These are phyloP conservation scores for Neofusicoccum sp. DNA, from an alignment of 2,329 filamentous ascomycete genomes.

Conservation along the genomic window DNA sequence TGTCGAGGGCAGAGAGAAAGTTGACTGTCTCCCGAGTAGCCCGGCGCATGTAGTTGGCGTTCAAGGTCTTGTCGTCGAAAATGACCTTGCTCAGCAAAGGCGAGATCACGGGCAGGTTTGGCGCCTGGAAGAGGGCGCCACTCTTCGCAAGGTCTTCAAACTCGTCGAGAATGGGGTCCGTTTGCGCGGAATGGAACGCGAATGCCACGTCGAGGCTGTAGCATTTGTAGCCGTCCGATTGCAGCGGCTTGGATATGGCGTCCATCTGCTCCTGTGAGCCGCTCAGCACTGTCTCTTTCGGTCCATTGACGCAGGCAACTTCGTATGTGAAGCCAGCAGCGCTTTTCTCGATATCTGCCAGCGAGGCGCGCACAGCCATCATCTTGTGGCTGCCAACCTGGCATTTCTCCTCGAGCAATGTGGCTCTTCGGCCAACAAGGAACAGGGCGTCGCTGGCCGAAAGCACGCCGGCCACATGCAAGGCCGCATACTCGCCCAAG, in stretches of 20 bases:
- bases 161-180: constrained; percentile 45
- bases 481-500: constrained; percentile 42
- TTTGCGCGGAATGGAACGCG: constrained; percentile 28
- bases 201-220: constrained; percentile 23
- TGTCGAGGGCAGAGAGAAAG: constrained; percentile 44
- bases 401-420: constrained; percentile 29
- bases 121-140: constrained; percentile 24
- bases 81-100: constrained; percentile 46
- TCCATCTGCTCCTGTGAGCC: constrained; percentile 24
- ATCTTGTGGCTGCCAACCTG: constrained; percentile 27
- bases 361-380: constrained; percentile 20
- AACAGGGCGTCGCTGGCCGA: constrained; percentile 33
- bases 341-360: background rate
- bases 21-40: constrained; percentile 32
- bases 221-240: constrained; percentile 17
- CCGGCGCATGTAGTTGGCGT: constrained; percentile 40
- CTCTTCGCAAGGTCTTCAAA: constrained; percentile 37
- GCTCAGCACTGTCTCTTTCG: constrained; percentile 30
- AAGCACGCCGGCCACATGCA: constrained; percentile 37
- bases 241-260: constrained; percentile 12
- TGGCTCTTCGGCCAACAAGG: constrained; percentile 36
- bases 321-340: constrained; percentile 7
- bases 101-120: constrained; percentile 42
- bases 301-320: constrained; percentile 34
- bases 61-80: constrained; percentile 36